These are phyloP conservation scores for Odonthalia washingtoniensis DNA, from an alignment of 31 red algal species.

Conservation along the genomic window DNA sequence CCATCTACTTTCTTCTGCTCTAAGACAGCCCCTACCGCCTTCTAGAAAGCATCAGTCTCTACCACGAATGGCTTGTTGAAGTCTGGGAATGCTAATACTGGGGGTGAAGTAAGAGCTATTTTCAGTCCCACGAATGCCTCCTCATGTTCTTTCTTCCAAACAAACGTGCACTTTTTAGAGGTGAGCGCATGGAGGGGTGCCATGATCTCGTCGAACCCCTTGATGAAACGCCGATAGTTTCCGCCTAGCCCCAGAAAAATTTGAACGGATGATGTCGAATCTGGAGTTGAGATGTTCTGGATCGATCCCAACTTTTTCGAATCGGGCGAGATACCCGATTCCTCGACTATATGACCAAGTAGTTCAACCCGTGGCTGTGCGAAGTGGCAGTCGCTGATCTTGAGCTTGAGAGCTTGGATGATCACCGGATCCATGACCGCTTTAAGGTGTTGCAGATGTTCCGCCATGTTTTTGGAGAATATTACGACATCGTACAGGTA, in stretches of 20 bases:
- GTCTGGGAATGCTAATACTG: conserved; percentile 12
- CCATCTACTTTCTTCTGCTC: conserved; percentile 4
- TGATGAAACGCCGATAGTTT: conserved; percentile 28
- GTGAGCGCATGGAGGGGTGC: background rate
- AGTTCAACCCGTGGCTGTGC: background rate
- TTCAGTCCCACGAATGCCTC: background rate
- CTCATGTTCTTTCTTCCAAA: background rate
- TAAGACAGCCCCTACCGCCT: background rate
- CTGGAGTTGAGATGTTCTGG: background rate
- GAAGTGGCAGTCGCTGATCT: conserved; percentile 1
- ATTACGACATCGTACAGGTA: conserved; percentile 8
- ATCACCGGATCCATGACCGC: background rate
- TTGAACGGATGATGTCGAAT: background rate
- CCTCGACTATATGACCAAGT: background rate
- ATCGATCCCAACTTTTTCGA: background rate
- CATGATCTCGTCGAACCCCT: background rate
- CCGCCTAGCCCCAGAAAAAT: conserved; percentile 28
- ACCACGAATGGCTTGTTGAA: conserved; percentile 12
- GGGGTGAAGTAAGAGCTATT: background rate
- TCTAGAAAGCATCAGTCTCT: conserved; percentile 6
- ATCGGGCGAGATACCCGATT: background rate
- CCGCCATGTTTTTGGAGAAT: background rate
- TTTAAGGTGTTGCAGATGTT: background rate
- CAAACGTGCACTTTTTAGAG: background rate
- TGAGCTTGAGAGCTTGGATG: background rate